Evolutionary conservation across 768 basidiomycete genomes (phyloP).

Genomic region (Daedalea quercina): DNA sequence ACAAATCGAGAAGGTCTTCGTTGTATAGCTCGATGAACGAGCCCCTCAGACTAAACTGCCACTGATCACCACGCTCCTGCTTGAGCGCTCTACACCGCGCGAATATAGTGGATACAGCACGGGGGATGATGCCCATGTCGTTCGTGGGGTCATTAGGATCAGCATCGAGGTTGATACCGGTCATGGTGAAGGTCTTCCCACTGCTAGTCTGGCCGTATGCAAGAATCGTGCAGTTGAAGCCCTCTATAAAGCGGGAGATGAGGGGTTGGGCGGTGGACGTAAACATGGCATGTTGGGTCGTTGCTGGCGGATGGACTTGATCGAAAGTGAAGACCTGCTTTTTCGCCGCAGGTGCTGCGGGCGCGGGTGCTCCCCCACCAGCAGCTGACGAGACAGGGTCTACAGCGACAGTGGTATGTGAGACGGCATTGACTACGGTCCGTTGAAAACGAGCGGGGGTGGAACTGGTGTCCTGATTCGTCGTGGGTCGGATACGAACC

Average conservation of each 20-base stretch:
- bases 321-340: conserved; percentile 90
- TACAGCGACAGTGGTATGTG: conserved; percentile 72
- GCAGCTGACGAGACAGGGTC: conserved; percentile 56
- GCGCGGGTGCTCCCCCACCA: conserved; percentile 37
- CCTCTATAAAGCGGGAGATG: conserved; percentile 81
- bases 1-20: conserved; percentile 95
- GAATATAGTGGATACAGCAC: conserved; percentile 89
- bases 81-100: conserved; percentile 66
- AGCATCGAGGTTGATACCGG: conserved; percentile 84
- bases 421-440: conserved; percentile 73
- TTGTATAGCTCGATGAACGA: conserved; percentile 99
- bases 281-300: conserved; percentile 83
- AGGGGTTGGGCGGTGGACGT: conserved; percentile 80
- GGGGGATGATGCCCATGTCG: conserved; percentile 91
- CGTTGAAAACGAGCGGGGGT: conserved; percentile 95
- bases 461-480: conserved; percentile 72
- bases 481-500: conserved; percentile 85
- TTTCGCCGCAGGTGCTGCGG: conserved; percentile 49
- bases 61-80: conserved; percentile 66
- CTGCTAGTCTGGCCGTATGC: conserved; percentile 98
- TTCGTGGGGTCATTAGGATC: conserved; percentile 79
- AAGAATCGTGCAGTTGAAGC: conserved; percentile 96
- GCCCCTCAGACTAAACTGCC: conserved; percentile 78
- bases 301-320: conserved; percentile 83
- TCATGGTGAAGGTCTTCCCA: conserved; percentile 98